Conservation (phyloP, 1,139 yeast genomes). For the Ogataea hybrid region DNA sequence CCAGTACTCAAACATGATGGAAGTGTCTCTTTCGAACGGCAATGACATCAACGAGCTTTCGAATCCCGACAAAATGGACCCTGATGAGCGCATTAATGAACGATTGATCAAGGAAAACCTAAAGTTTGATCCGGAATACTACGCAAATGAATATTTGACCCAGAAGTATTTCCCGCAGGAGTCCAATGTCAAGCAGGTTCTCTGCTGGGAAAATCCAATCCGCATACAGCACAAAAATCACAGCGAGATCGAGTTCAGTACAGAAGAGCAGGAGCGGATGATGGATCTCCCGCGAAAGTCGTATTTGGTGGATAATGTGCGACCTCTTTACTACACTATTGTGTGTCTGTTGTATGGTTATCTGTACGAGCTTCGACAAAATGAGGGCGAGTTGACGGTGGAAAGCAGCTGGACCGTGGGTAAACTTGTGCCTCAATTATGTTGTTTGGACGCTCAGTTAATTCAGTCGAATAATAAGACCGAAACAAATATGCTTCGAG, state of each 20-base stretch:
- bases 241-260: constrained; percentile 56
- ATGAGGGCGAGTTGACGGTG: constrained; percentile 67
- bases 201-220: constrained; percentile 58
- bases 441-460: constrained; percentile 63
- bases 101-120: constrained; percentile 68
- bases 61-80: constrained; percentile 66
- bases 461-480: constrained; percentile 39
- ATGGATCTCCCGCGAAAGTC: constrained; percentile 62
- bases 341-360: constrained; percentile 69
- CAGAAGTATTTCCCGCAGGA: constrained; percentile 53
- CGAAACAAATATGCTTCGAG: constrained; percentile 41
- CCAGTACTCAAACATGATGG: constrained; percentile 58
- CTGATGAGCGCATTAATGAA: constrained; percentile 59
- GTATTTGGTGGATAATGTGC: constrained; percentile 52
- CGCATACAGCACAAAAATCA: constrained; percentile 45
- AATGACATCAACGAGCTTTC: constrained; percentile 88
- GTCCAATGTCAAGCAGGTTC: constrained; percentile 45
- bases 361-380: constrained; percentile 69
- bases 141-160: constrained; percentile 80
- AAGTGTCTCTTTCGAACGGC: constrained; percentile 70
- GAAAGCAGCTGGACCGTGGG: constrained; percentile 97
- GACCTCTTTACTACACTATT: constrained; percentile 57
- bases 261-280: constrained; percentile 65
- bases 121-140: constrained; percentile 85
- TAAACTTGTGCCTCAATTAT: constrained; percentile 72